Evolutionary conservation across 805 yeast genomes (phyloP), one percentile per base, ranked within the genome.

Genomic region (Saccharomycopsis synnaedendra): DNA sequence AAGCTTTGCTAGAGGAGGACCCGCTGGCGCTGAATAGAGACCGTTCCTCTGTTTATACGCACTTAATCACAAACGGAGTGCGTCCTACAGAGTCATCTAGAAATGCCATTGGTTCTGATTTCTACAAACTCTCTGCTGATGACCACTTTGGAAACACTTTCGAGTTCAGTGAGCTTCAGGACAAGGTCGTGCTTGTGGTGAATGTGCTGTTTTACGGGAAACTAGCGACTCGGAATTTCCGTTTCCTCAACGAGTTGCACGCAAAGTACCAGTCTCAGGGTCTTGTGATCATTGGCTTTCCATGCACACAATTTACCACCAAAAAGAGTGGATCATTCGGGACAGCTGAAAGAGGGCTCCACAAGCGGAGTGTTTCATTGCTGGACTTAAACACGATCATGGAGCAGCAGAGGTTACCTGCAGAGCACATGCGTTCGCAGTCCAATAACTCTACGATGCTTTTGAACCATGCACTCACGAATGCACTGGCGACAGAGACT

Each of bases 151-250:
- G 52, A 9, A 46, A 46, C 33, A 28, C 7, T n/a, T 49, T 43
- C 33, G 52, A 49, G 34, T 49, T 49, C 37, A 5, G 38, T 5
- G 45, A 49, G 37, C 32, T 49, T 4, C 8, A 5, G 4, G 39
- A 46, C 19, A 46, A 49, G 37, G 49, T 49, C 5, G 50, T 49
- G 11, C 10, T 49, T 5, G 47, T 49, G 28, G 49, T 49, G 11
- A 49, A 49, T 32, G 28, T 49, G 19, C 39, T 47, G 8, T 43
- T 40, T 29, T 34, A 27, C 29, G 44, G 47, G 10, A 33, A 40
- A 37, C 27, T 39, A 4, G 44, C 50, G 1, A 3, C 11, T 6
- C 31, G 39, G 7, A 42, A 49, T 32, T 39, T 49, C 49, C 34
- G 39, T n/a, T 39, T 28, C 6, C 32, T 46, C 30, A 43, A 49